These are phyloP conservation scores for Calonectria leucothoes DNA, from an alignment of 2,329 filamentous ascomycete genomes.

Conservation along the genomic window DNA sequence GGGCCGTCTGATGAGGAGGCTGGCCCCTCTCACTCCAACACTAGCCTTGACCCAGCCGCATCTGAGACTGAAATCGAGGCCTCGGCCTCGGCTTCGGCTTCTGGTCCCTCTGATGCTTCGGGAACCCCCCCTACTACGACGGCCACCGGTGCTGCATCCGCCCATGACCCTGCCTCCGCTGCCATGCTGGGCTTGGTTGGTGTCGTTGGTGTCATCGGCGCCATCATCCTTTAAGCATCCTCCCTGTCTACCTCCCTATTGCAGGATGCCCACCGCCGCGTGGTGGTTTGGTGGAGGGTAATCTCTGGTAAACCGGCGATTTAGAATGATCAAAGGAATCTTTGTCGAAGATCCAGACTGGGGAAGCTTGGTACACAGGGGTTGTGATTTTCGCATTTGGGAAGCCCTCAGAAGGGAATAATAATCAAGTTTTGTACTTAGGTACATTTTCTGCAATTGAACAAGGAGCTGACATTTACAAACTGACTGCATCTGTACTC, in stretches of 20 bases:
- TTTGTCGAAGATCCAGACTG: conserved; percentile 25
- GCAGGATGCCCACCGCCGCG: neutral
- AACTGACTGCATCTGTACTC: neutral
- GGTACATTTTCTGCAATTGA: conserved; percentile 38
- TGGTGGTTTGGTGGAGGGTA: conserved; percentile 2
- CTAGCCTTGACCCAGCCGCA: conserved; percentile 26
- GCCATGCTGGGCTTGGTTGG: conserved; percentile 40
- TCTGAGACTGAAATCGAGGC: conserved; percentile 24
- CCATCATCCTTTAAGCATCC: conserved; percentile 40
- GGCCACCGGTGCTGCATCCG: conserved; percentile 46
- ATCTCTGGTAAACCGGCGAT: conserved; percentile 12
- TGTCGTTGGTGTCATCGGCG: conserved; percentile 33
- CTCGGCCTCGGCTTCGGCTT: conserved; percentile 30
- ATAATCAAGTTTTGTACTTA: conserved; percentile 40
- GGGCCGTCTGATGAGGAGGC: conserved; percentile 32
- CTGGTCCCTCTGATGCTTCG: conserved; percentile 35
- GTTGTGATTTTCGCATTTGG: conserved; percentile 37
- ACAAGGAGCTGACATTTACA: conserved; percentile 13
- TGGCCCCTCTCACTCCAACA: conserved; percentile 20
- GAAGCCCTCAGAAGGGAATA: conserved; percentile 34
- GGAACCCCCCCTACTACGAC: conserved; percentile 43
- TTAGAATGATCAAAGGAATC: conserved; percentile 16
- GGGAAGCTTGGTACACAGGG: conserved; percentile 35
- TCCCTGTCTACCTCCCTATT: neutral
- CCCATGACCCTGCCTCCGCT: conserved; percentile 33